Conservation (phyloP, 495 filamentous ascomycete species). For the Bryoglossum gracile region DNA sequence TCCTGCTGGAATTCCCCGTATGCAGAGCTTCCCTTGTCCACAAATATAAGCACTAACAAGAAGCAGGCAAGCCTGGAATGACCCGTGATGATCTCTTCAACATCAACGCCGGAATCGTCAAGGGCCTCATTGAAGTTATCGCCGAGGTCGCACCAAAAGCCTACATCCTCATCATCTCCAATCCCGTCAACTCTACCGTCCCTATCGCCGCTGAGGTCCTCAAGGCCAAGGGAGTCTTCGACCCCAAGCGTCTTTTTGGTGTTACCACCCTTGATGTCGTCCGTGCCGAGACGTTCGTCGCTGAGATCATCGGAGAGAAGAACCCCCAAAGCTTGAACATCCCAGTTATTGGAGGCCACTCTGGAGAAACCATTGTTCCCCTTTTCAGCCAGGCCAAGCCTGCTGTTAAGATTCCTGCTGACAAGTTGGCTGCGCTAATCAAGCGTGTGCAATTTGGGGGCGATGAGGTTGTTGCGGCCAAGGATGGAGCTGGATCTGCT, state of each 20-base stretch:
- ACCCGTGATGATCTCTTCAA: constrained; percentile 99
- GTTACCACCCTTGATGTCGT: constrained; percentile 98
- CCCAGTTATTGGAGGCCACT: constrained; percentile 95
- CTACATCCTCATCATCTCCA: constrained; percentile 93
- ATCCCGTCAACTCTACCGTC: constrained; percentile 98
- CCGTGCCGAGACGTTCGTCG: constrained; percentile 93
- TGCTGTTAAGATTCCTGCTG: constrained; percentile 68
- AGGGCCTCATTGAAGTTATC: constrained; percentile 73
- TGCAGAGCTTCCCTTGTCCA: constrained; percentile 30
- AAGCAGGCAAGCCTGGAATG: constrained; percentile 94
- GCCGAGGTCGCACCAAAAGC: constrained; percentile 86
- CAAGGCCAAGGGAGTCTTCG: constrained; percentile 86
- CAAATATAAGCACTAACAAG: constrained; percentile 15
- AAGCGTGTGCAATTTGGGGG: constrained; percentile 97
- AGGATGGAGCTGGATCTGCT: constrained; percentile 90
- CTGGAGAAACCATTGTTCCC: constrained; percentile 94
- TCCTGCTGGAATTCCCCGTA: constrained; percentile 95
- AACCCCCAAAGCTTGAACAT: constrained; percentile 71
- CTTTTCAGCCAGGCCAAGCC: constrained; percentile 89
- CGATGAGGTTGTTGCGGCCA: constrained; percentile 97
- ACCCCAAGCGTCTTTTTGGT: constrained; percentile 90
- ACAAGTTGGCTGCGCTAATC: constrained; percentile 79
- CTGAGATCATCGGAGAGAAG: constrained; percentile 71
- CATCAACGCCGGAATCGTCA: constrained; percentile 93
- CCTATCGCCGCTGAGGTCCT: constrained; percentile 95